Conservation (phyloP, 441 rosid genomes). For the Bocquillonia castaneifolia region DNA sequence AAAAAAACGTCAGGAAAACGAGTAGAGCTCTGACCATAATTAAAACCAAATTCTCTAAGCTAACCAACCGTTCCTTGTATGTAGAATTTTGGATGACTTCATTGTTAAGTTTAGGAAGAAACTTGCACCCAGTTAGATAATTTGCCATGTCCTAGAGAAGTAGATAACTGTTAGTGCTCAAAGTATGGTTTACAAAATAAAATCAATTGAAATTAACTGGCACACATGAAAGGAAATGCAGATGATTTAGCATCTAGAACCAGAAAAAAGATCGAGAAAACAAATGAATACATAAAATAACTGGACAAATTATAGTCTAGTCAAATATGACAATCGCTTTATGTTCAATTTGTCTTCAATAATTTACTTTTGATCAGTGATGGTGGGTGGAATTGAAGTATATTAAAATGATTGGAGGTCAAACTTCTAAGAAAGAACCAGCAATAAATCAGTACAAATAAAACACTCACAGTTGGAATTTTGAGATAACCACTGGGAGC, state of each 20-base stretch:
- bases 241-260: background rate
- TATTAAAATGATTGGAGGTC: background rate
- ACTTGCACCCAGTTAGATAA: conserved; percentile 61
- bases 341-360: background rate
- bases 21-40: conserved; percentile 44
- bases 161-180: conserved; percentile 6
- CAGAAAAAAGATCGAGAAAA: background rate
- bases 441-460: background rate
- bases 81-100: conserved; percentile 62
- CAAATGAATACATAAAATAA: background rate
- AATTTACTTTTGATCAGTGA: background rate
- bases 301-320: background rate
- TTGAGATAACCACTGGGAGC: conserved; percentile 79
- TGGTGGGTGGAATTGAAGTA: background rate
- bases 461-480: conserved; percentile 70
- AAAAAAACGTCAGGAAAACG: background rate
- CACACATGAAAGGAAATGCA: background rate
- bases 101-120: conserved; percentile 82
- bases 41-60: conserved; percentile 68
- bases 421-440: conserved; percentile 8
- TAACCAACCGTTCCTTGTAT: conserved; percentile 62
- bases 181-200: background rate
- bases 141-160: conserved; percentile 46
- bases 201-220: background rate
- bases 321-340: conserved; percentile 5